A percentile compares a stretch with the other conserved stretches of the same genome.
These are phyloP conservation scores for Penicillium sp. DNA, from an alignment of 2,329 filamentous ascomycete species.

Conservation along the genomic window DNA sequence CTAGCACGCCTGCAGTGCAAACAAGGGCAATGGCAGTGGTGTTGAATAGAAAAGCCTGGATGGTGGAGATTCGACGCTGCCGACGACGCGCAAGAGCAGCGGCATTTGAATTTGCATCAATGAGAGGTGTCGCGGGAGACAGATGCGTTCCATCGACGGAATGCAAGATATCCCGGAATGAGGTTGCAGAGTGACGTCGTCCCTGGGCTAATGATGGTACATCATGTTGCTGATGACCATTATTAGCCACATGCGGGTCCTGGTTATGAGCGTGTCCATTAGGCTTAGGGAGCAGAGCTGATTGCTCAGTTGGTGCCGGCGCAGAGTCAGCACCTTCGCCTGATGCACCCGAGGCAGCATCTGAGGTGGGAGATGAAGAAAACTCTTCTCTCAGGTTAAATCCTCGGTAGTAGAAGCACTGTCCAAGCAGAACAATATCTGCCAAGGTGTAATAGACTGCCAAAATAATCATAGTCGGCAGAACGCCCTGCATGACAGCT, in stretches of 20 bases:
- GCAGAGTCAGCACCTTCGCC: conserved; percentile 20
- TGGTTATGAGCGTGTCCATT: conserved; percentile 16
- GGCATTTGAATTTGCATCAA: conserved; percentile 41
- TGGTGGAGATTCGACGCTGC: conserved; percentile 35
- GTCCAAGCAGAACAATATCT: conserved; percentile 80
- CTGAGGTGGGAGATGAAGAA: conserved; percentile 17
- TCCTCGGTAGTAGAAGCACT: conserved; percentile 95
- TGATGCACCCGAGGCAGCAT: conserved; percentile 11
- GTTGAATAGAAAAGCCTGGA: conserved; percentile 67
- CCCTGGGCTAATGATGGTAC: conserved; percentile 9
- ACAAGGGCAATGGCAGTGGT: conserved; percentile 74
- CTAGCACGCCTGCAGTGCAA: conserved; percentile 75
- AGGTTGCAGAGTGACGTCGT: conserved; percentile 29
- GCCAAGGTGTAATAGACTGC: conserved; percentile 91
- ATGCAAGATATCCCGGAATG: conserved; percentile 49
- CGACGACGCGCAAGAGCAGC: conserved; percentile 21
- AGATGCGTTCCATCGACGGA: conserved; percentile 65
- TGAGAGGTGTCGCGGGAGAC: conserved; percentile 79
- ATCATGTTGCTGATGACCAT: conserved; percentile 2
- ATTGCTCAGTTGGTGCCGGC: conserved; percentile 29
- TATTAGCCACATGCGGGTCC: neutral
- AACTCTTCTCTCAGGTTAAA: conserved; percentile 53
- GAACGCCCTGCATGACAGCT: conserved; percentile 83
- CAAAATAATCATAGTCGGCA: conserved; percentile 95
- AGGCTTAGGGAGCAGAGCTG: conserved; percentile 28